phyloP scores from a whole-genome alignment of 1,139 yeast species.

The Suhomyces atakaporum region DNA sequence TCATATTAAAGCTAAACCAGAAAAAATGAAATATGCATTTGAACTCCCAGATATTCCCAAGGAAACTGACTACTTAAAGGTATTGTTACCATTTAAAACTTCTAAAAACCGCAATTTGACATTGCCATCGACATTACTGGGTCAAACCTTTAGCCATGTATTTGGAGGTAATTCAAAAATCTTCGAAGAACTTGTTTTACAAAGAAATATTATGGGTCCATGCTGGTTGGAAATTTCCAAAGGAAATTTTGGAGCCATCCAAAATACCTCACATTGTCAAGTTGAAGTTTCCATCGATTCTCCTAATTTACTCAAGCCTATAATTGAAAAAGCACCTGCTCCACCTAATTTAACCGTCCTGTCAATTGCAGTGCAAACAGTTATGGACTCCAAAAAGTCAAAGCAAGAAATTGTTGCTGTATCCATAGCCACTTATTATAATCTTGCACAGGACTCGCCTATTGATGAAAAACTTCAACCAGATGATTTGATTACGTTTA shows the following conservation, averaged over 20 bases:
- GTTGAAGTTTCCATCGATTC: slow-evolving; percentile 64
- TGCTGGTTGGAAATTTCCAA: slow-evolving; percentile 83
- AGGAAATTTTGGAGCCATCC: slow-evolving; percentile 60
- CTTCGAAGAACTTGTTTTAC: slow-evolving; percentile 84
- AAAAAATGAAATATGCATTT: slow-evolving; percentile 81
- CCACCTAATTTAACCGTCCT: slow-evolving; percentile 63
- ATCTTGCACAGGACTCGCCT: slow-evolving; percentile 74
- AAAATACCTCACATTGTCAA: slow-evolving; percentile 78
- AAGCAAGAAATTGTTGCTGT: slow-evolving; percentile 88
- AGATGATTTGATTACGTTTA: slow-evolving; percentile 61
- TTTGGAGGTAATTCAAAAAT: slow-evolving; percentile 77
- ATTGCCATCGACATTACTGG: slow-evolving; percentile 66
- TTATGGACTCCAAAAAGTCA: slow-evolving; percentile 67
- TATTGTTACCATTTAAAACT: slow-evolving; percentile 70
- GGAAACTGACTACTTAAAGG: slow-evolving; percentile 78
- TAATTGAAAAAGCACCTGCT: slow-evolving; percentile 51
- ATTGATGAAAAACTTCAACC: slow-evolving; percentile 58
- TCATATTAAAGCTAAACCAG: slow-evolving; percentile 69
- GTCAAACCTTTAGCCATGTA: slow-evolving; percentile 75
- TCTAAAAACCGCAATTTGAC: slow-evolving; percentile 49
- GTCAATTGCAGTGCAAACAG: slow-evolving; percentile 78
- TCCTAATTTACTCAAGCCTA: slow-evolving; percentile 53
- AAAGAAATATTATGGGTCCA: slow-evolving; percentile 92
- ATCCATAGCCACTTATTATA: slow-evolving; percentile 66
- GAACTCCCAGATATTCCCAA: slow-evolving; percentile 80